A percentile compares a stretch with the other conserved stretches of the same genome.
These are phyloP conservation scores for Rhizophagus prolifer DNA, from an alignment of 192 early-diverging fungal species.

Conservation along the genomic window DNA sequence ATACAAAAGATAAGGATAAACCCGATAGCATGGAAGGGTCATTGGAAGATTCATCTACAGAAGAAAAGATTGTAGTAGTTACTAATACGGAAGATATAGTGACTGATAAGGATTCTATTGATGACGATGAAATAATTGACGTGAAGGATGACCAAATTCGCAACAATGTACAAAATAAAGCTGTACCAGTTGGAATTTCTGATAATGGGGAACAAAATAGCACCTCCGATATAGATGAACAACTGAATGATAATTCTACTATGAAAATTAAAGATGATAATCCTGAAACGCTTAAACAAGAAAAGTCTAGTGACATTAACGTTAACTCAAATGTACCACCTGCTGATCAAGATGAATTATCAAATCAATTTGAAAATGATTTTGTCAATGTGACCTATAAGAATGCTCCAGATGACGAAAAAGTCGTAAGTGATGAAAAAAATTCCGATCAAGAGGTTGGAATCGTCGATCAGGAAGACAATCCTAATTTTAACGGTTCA, in stretches of 20 bases:
- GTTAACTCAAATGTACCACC: background rate
- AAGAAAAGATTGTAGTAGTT: background rate
- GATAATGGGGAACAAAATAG: background rate
- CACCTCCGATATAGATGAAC: background rate
- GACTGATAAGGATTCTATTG: background rate
- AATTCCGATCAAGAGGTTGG: too few species aligned
- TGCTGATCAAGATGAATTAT: background rate
- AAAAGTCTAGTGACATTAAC: background rate
- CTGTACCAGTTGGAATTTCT: background rate
- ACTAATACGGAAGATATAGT: background rate
- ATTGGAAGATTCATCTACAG: background rate
- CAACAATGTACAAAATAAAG: background rate
- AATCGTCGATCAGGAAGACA: too few species aligned
- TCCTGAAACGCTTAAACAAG: background rate
- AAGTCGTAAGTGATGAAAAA: too few species aligned
- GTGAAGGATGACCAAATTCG: background rate
- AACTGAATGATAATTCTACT: too few species aligned
- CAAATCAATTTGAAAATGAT: background rate
- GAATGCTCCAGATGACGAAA: too few species aligned
- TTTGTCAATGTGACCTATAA: background rate
- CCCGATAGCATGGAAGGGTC: background rate
- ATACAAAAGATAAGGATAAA: too few species aligned
- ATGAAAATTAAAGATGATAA: background rate
- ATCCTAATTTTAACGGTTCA: too few species aligned
- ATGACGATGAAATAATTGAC: background rate